Percentiles rank a stretch among this genome's conserved stretches.
Evolutionary conservation across 2,329 filamentous ascomycete species (phyloP).

Genomic region (Neurospora sp.): DNA sequence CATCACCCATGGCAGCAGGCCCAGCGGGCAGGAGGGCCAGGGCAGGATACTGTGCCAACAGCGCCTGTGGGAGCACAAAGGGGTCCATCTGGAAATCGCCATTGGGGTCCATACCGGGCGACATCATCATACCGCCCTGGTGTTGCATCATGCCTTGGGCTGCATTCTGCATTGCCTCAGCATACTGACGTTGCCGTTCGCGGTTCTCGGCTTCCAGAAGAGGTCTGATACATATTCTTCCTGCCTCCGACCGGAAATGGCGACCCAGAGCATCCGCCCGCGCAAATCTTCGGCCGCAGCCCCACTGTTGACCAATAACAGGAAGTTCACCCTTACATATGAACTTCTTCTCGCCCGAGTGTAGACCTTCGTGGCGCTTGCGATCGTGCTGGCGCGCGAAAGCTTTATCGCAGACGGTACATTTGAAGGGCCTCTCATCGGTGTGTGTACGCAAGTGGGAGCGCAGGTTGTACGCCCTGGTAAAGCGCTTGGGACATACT

Average conservation of each 20-base stretch:
- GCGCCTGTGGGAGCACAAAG: conserved; percentile 71
- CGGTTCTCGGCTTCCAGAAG: conserved; percentile 86
- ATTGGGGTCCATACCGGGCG: conserved; percentile 50
- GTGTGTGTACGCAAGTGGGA: conserved; percentile 95
- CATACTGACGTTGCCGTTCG: conserved; percentile 66
- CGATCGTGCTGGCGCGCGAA: conserved; percentile 96
- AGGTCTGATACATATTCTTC: conserved; percentile 94
- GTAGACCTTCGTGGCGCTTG: conserved; percentile 91
- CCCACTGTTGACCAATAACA: conserved; percentile 76
- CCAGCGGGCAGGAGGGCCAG: conserved; percentile 29
- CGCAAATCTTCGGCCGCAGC: conserved; percentile 85
- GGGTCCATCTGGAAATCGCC: conserved; percentile 46
- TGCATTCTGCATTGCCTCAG: conserved; percentile 53
- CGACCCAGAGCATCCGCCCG: conserved; percentile 89
- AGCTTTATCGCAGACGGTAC: conserved; percentile 91
- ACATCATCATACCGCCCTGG: conserved; percentile 50
- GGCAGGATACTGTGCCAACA: conserved; percentile 86
- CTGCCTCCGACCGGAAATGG: conserved; percentile 92
- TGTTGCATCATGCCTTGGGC: conserved; percentile 50
- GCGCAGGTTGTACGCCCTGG: conserved; percentile 88
- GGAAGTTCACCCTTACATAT: conserved; percentile 81
- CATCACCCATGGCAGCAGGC: conserved; percentile 61
- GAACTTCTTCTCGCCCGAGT: conserved; percentile 97
- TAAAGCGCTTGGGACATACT: conserved; percentile 91
- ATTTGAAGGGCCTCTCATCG: conserved; percentile 94